Evolutionary conservation across 2,329 filamentous ascomycete genomes (phyloP), one percentile per base, ranked within the genome.

Genomic region (Alternaria burnsii): DNA sequence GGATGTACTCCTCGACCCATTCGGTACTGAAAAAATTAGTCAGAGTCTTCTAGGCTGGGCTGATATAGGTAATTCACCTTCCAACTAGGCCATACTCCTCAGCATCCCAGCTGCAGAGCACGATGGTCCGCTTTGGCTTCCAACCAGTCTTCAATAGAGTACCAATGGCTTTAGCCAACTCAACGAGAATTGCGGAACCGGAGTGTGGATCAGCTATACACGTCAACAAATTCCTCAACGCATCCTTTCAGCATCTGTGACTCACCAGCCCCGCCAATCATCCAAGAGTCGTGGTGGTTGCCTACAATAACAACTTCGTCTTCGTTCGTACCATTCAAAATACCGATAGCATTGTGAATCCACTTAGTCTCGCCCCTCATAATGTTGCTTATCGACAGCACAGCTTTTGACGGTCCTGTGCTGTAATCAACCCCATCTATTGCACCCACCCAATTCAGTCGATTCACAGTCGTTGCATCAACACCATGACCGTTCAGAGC

Each of bases 401-500:
- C 65, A 5, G 69, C 73, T 86, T 84, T 34, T 92, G 84, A 72
- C 63, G 58, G 73, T 16, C 73, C 76, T 9, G 73, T 75, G 44
- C 62, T 74, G 43, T 78, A 78, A 4, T 66, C 68, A 4, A 72
- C 71, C 18, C 69, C 69, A 0, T 72, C 70, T 12, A 61, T 57
- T 10, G 75, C 73, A 2, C 76, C 76, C 3, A 75, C 59, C 76
- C 76, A 78, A 8, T 67, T 67, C 22, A 74, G 76, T 2, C 77
- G 72, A 48, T 78, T 76, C 40, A 80, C 70, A 14, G 73, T 65
- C 12, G 44, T 63, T 11, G 77, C 78, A 30, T 86, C 84, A 8
- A 90, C 89, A 0, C 93, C 93, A 71, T 92, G 86, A 5, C 92
- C 92, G 71, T 97, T 94, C 47, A 97, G 82, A 1, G 92, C 90